A percentile compares a stretch with the other conserved stretches of the same genome.
These are phyloP conservation scores for Solanum pimpinellifolium DNA, from an alignment of 257 asterid genomes.

Conservation along the genomic window DNA sequence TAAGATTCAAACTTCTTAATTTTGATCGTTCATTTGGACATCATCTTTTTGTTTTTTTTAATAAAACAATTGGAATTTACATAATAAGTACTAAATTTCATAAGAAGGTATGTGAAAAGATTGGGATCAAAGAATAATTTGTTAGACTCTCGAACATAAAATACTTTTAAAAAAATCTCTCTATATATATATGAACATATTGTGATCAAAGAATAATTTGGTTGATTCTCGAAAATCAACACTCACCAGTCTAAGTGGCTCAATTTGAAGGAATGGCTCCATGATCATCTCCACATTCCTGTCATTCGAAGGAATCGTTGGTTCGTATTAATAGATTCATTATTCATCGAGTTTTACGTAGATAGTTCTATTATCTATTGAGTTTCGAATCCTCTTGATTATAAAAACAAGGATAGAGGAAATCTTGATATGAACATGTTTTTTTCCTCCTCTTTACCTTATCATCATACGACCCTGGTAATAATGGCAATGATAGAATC, in stretches of 20 bases:
- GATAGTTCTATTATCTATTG: neutral
- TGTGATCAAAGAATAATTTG: neutral
- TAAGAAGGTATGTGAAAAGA: too few relatives aligned
- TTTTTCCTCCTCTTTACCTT: constrained; percentile 8
- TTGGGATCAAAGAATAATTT: too few relatives aligned
- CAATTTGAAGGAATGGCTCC: constrained; percentile 52
- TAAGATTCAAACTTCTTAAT: neutral
- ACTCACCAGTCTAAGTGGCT: constrained; percentile 57
- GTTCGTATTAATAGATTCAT: neutral
- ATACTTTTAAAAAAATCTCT: too few relatives aligned
- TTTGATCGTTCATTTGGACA: neutral
- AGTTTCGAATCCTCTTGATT: neutral
- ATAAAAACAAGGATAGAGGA: neutral
- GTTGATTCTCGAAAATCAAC: rapidly evolving
- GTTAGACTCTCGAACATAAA: too few relatives aligned
- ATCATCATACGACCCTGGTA: constrained; percentile 56
- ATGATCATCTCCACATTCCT: constrained; percentile 66
- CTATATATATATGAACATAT: rapidly evolving
- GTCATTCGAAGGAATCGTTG: neutral
- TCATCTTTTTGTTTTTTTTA: neutral
- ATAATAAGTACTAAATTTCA: too few relatives aligned
- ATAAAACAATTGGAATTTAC: too few relatives aligned
- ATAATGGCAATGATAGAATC: constrained; percentile 49
- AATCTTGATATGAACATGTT: too few relatives aligned
- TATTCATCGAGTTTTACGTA: neutral